Conservation (phyloP, 2,329 filamentous ascomycete genomes). For the Ophiostoma sp. region DNA sequence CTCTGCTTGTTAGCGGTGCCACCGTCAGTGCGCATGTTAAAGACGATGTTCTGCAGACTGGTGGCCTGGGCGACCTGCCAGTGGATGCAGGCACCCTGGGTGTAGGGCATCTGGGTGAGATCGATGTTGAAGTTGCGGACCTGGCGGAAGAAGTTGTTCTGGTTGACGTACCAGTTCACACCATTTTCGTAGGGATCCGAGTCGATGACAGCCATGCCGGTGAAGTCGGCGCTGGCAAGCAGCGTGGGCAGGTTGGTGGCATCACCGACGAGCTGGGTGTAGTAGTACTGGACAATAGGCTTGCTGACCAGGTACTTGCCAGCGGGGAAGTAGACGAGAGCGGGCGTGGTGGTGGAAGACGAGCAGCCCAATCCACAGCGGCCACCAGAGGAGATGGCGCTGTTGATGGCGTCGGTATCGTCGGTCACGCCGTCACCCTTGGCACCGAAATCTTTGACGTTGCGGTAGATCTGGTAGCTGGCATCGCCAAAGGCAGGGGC, state of each 20-base stretch:
- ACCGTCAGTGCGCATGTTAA: conserved; percentile 68
- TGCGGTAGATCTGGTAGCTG: conserved; percentile 68
- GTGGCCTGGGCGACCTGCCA: conserved; percentile 85
- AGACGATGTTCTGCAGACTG: conserved; percentile 72
- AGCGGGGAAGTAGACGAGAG: conserved; percentile 84
- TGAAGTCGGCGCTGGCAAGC: conserved; percentile 66
- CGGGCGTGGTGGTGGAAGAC: conserved; percentile 75
- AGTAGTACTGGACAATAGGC: conserved; percentile 82
- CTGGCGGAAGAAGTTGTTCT: conserved; percentile 79
- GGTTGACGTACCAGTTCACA: conserved; percentile 71
- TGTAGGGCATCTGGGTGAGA: conserved; percentile 57
- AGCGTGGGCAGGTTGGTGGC: conserved; percentile 64
- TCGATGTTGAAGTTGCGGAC: conserved; percentile 79
- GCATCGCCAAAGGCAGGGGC: conserved; percentile 54
- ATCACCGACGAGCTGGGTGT: conserved; percentile 88
- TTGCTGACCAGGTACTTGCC: conserved; percentile 78
- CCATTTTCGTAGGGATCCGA: conserved; percentile 72
- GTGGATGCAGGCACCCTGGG: conserved; percentile 65
- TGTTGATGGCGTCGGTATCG: conserved; percentile 84
- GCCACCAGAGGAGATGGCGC: conserved; percentile 67
- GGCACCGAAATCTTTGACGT: conserved; percentile 71
- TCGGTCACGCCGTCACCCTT: conserved; percentile 64
- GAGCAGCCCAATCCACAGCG: conserved; percentile 79
- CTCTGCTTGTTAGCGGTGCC: conserved; percentile 61
- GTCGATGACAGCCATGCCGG: conserved; percentile 80